Evolutionary conservation across 768 basidiomycete species (phyloP).

Genomic region (Tulasnella sp.): DNA sequence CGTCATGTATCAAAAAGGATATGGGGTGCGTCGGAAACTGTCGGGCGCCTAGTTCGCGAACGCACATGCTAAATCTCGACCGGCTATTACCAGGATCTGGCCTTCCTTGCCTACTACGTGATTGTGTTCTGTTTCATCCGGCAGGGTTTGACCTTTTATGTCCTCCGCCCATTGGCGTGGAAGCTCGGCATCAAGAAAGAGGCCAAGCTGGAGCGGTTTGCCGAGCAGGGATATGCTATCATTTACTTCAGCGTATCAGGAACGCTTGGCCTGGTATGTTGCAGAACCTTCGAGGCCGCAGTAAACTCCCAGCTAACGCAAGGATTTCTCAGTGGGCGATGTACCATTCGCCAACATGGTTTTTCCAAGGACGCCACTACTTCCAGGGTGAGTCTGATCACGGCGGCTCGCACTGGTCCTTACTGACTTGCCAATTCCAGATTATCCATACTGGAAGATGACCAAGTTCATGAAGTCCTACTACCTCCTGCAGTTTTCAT

Average conservation of each 20-base stretch:
- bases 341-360: slow-evolving; percentile 74
- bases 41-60: not conserved
- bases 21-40: slow-evolving; percentile 33
- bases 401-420: not conserved
- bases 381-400: slow-evolving; percentile 60
- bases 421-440: slow-evolving; percentile 38
- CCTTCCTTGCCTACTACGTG: slow-evolving; percentile 78
- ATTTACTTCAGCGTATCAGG: slow-evolving; percentile 73
- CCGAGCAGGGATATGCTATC: slow-evolving; percentile 88
- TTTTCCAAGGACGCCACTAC: slow-evolving; percentile 77
- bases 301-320: not conserved
- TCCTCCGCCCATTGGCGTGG: slow-evolving; percentile 64
- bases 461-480: slow-evolving; percentile 78
- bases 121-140: slow-evolving; percentile 86
- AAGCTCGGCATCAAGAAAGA: slow-evolving; percentile 63
- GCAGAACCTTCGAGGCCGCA: not conserved
- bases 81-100: slow-evolving; percentile 49
- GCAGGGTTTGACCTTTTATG: slow-evolving; percentile 63
- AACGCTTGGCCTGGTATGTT: slow-evolving; percentile 68
- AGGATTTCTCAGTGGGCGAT: slow-evolving; percentile 62
- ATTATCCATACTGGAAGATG: slow-evolving; percentile 90
- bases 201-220: slow-evolving; percentile 75
- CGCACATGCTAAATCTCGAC: not conserved
- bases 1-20: slow-evolving; percentile 67
- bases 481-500: slow-evolving; percentile 88